Conservation (phyloP, 202 grass and related monocot species). For the Carex sylvatica region DNA sequence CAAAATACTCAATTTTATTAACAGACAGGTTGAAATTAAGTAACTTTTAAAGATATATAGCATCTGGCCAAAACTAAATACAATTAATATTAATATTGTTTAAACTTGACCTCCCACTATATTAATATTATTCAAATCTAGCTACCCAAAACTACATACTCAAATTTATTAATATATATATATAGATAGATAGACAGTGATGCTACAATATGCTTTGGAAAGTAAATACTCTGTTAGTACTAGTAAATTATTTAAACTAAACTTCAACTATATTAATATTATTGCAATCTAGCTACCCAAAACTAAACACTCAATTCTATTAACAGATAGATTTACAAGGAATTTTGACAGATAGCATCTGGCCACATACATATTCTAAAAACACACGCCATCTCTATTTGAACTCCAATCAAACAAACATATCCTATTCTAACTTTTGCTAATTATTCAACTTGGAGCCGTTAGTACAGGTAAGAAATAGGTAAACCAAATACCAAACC, state of each 20-base stretch:
- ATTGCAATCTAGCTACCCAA: not conserved
- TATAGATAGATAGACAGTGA: no score
- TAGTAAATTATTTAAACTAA: not conserved
- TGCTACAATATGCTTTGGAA: no score
- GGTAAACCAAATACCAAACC: slow-evolving; percentile 27
- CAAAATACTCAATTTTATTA: no score
- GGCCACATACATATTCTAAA: not conserved
- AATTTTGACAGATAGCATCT: not conserved
- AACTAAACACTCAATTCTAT: not conserved
- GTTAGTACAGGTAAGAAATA: slow-evolving; percentile 31
- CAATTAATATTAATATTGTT: no score
- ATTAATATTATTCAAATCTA: no score
- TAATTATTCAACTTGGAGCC: slow-evolving; percentile 8
- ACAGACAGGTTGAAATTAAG: not conserved
- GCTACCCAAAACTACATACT: no score
- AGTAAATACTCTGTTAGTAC: not conserved
- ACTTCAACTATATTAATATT: not conserved
- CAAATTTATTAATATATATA: no score
- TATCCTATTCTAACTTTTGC: slow-evolving; percentile 6
- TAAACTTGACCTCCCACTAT: no score
- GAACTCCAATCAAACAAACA: not conserved
- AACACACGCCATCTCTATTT: not conserved
- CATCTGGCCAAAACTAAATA: no score
- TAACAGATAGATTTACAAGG: not conserved
- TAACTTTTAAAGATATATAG: not conserved